Evolutionary conservation across 805 yeast genomes (phyloP), one percentile per base, ranked within the genome.

Genomic region (Clavispora phyllophila): DNA sequence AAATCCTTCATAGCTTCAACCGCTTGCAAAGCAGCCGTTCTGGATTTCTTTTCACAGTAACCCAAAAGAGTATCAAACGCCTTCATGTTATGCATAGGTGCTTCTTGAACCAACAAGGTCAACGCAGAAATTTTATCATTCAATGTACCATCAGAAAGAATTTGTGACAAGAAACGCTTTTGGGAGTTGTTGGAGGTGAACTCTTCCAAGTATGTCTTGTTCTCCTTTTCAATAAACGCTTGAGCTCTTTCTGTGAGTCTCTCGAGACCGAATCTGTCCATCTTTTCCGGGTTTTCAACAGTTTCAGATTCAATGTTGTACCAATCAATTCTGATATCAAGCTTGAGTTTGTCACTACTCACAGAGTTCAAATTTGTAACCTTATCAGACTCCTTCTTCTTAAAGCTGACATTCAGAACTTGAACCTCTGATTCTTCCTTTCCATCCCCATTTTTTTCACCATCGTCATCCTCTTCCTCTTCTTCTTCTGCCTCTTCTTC

Each of bases 81-180:
- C 60, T 87, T 86, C 40, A 82, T 58, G 53, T 91, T 86, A 60
- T 93, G 98, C 42, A 89, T 61, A 6, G 99, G 99, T 2, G 97
- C 90, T 67, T 93, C 98, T 61, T 93, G 98, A 37, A 90, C 78
- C 59, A 93, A 72, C 59, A 93, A 78, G 0, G 99, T 91, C 58
- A 93, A 74, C 0, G 99, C 96, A 37, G 96, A 87, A 42, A 93
- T 86, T 67, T 93, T 89, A 82, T 93, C 99, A 55, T 81, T 84
- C 54, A 91, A 73, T 0, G 99, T 93, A 86, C 99, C 99, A 51
- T 81, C 84, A 5, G 89, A 75, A 56, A 93, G 76, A 53, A 93
- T 84, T 64, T 91, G 95, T 1, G 91, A 77, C 72, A 88, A 79
- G 62, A 91, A 91, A 72, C 87, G 84, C 60, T 79, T 82, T 68